Evolutionary conservation across 2,329 filamentous ascomycete species (phyloP).

Genomic region (Aspergillus sclerotialis): DNA sequence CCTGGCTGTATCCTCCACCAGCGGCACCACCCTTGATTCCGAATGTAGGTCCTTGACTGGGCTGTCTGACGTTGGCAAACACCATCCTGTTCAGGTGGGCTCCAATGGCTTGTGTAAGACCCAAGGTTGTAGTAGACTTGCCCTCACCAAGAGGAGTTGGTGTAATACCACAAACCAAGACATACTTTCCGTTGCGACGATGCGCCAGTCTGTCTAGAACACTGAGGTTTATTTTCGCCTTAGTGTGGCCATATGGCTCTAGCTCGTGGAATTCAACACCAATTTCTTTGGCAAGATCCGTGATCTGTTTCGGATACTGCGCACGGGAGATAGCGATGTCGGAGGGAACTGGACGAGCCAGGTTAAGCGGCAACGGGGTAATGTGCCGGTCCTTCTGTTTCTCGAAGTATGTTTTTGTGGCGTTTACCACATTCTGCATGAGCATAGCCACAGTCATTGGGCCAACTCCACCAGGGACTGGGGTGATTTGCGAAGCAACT

Average conservation of each 20-base stretch:
- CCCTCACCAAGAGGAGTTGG: constrained; percentile 94
- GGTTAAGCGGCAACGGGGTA: constrained; percentile 73
- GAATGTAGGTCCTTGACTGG: constrained; percentile 94
- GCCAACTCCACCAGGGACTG: constrained; percentile 91
- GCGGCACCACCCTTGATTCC: constrained; percentile 98
- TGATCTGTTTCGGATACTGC: constrained; percentile 89
- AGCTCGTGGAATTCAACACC: constrained; percentile 84
- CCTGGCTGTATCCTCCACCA: constrained; percentile 95
- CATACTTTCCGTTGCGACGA: constrained; percentile 80
- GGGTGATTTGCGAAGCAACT: constrained; percentile 88
- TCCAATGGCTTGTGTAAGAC: constrained; percentile 84
- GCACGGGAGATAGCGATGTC: constrained; percentile 88
- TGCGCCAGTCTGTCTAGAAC: constrained; percentile 79
- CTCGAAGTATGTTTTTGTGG: constrained; percentile 74
- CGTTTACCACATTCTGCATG: constrained; percentile 87
- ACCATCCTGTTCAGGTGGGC: constrained; percentile 80
- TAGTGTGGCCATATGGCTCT: constrained; percentile 90
- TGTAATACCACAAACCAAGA: constrained; percentile 92
- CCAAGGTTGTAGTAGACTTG: constrained; percentile 97
- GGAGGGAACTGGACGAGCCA: constrained; percentile 78
- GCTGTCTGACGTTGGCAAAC: constrained; percentile 95
- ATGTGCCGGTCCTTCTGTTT: constrained; percentile 74
- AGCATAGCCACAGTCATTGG: constrained; percentile 99
- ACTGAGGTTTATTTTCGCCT: constrained; percentile 85
- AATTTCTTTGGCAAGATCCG: constrained; percentile 72